Percentiles rank a stretch among this genome's conserved stretches.
Conservation (phyloP, 2,329 filamentous ascomycete species). For the Thielaviopsis euricoi region DNA sequence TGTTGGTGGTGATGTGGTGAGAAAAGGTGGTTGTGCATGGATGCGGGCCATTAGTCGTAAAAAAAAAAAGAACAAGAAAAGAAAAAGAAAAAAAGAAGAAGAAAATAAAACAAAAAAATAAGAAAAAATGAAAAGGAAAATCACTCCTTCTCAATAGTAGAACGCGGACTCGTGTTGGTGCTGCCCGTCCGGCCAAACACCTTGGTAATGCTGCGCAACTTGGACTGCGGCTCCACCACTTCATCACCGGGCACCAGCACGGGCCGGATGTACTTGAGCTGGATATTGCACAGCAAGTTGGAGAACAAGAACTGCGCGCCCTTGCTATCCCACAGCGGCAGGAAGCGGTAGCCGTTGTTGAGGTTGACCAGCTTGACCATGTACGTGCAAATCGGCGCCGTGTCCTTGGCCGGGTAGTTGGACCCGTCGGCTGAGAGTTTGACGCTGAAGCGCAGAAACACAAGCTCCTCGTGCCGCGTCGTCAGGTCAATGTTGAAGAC, state of each 20-base stretch:
- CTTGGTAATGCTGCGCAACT: constrained; percentile 39
- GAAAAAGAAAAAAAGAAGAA: constrained; percentile 11
- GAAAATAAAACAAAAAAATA: background rate
- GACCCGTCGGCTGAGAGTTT: constrained; percentile 70
- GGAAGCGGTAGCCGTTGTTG: constrained; percentile 80
- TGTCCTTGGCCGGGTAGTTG: constrained; percentile 38
- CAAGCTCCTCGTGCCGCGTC: constrained; percentile 85
- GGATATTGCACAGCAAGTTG: constrained; percentile 80
- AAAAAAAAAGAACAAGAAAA: constrained; percentile 16
- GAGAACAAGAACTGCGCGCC: constrained; percentile 93
- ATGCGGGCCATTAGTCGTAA: constrained; percentile 9
- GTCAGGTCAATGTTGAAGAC: constrained; percentile 66
- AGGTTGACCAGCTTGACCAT: constrained; percentile 83
- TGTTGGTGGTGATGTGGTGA: background rate
- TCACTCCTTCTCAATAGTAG: constrained; percentile 32
- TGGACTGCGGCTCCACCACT: constrained; percentile 23
- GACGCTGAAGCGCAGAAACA: constrained; percentile 87
- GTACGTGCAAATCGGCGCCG: constrained; percentile 63
- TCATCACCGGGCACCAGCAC: constrained; percentile 28
- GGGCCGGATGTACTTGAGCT: constrained; percentile 41
- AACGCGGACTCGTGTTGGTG: constrained; percentile 32
- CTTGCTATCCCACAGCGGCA: constrained; percentile 74
- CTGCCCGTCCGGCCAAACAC: constrained; percentile 34
- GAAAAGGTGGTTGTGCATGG: background rate
- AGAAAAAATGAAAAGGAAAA: constrained; percentile 4